Evolutionary conservation across 2,329 filamentous ascomycete species (phyloP).

Genomic region (Nigrospora sphaerica): DNA sequence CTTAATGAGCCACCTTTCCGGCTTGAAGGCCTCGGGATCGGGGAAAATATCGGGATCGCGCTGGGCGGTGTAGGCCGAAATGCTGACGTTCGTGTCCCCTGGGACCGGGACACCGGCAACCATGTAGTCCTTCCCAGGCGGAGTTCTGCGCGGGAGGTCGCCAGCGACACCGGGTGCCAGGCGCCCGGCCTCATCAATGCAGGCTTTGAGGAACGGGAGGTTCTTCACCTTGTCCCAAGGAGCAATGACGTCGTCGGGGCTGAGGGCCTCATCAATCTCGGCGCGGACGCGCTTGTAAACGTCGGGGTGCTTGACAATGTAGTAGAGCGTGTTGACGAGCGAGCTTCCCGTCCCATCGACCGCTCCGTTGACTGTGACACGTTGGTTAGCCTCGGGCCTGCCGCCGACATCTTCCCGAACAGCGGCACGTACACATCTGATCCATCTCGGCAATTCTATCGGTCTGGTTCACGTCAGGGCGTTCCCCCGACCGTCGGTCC

Average conservation of each 20-base stretch:
- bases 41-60: conserved; percentile 1
- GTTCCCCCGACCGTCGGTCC: too few species aligned
- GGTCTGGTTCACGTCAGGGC: too few species aligned
- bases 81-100: conserved; percentile 2
- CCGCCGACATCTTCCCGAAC: conserved; percentile 3
- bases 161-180: conserved; percentile 1
- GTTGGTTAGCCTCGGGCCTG: conserved; percentile 2
- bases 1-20: conserved; percentile 1
- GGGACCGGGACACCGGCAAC: conserved; percentile 1
- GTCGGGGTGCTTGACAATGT: conserved; percentile 3
- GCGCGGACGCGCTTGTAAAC: not conserved
- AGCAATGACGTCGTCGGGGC: not conserved
- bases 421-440: not conserved
- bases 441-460: conserved; percentile 3
- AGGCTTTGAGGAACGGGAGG: conserved; percentile 3
- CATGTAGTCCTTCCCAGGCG: not conserved
- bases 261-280: conserved; percentile 6
- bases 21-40: conserved; percentile 1
- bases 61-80: conserved; percentile 3
- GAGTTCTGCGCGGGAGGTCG: conserved; percentile 2
- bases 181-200: conserved; percentile 4
- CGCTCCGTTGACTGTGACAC: not conserved
- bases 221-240: conserved; percentile 1
- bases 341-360: conserved; percentile 1
- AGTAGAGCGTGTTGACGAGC: not conserved